A percentile compares a stretch with the other conserved stretches of the same genome.
Evolutionary conservation across 768 basidiomycete species (phyloP).

Genomic region (Tylopilus subfusipes): DNA sequence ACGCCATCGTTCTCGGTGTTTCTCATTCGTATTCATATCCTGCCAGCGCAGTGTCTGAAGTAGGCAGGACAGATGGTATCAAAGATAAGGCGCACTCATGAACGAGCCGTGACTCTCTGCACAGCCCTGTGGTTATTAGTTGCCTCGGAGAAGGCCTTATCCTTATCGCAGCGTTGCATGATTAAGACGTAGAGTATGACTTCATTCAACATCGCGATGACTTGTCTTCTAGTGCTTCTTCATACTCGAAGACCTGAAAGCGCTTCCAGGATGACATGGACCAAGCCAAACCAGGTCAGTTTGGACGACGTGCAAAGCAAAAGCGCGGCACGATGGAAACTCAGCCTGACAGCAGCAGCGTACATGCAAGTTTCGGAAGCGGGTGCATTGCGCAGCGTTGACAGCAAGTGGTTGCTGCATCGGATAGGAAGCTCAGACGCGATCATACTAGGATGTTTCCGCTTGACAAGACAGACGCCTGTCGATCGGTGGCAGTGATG

Average conservation of each 20-base stretch:
- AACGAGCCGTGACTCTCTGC: constrained; percentile 5
- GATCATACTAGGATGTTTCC: not conserved
- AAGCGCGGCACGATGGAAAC: not conserved
- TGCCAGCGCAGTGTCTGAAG: not conserved
- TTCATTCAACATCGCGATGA: not conserved
- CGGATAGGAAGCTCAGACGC: not conserved
- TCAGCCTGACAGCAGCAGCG: not conserved
- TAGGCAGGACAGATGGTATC: not conserved
- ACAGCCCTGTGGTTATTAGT: constrained; percentile 1
- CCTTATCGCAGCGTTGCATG: constrained; percentile 16
- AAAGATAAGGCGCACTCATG: constrained; percentile 10
- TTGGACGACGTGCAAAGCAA: not conserved
- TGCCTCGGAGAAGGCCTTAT: constrained; percentile 25
- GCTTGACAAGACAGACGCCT: constrained; percentile 8
- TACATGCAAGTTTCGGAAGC: not conserved
- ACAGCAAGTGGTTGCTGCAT: not conserved
- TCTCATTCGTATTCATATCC: constrained; percentile 12
- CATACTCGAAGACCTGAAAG: not conserved
- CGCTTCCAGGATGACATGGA: not conserved
- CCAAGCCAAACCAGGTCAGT: not conserved
- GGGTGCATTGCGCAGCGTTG: not conserved
- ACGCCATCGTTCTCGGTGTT: constrained; percentile 10
- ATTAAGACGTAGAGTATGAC: not conserved
- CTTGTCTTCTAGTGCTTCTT: constrained; percentile 1
- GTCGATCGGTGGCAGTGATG: constrained; percentile 4